Base-by-base conservation (phyloP, 768 basidiomycete genomes). In the Postia placenta region DNA sequence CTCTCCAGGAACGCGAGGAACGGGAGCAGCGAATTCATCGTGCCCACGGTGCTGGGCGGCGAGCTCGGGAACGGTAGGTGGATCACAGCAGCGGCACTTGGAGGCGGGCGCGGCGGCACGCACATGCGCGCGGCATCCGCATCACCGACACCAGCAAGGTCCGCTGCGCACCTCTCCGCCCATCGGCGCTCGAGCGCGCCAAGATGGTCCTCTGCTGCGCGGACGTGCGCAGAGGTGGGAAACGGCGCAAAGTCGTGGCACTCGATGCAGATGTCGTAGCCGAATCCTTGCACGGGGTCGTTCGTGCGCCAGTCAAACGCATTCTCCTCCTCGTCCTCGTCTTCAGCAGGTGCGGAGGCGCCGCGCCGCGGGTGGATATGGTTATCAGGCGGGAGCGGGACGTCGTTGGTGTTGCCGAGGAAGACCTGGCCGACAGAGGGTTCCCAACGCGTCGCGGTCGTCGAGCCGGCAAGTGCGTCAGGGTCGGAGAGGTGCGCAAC, bases 251-350 rank as follows among this genome's bases (percentile, higher is more conserved):
- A 69, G 55, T 93, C 89, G 59, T 88, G 85, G 60, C 88, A 90
- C 67, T 95, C 91, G 52, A 95, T 78, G 63, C 90, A 93, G 37
- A 95, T 79, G 59, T 92, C 85, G 60, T 83, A 92, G 14, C 87
- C 88, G 51, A 75, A 69, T 27, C 81, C 83, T n/a, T 69, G 53
- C 25, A 54, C 58, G 14, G 78, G 75, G 55, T 74, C 73, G 47
- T 77, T 76, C 41, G 55, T 55, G 25, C 62, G 52, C 27, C 60
- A 58, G 44, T 68, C 62, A 52, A 72, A 73, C 15, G 70, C 64
- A 38, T 67, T 65, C 36, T 60, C 58, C 11, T 50, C 56, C 4
- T 54, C 55, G 4, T 56, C 54, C 19, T 56, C 49, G 14, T n/a
- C 27, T 14, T 14, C 25, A 5, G 30, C 12, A 5, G 19, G 11